Percentiles rank a stretch among this genome's conserved stretches.
These are phyloP conservation scores for Ceratocystis destructans DNA, from an alignment of 2,329 filamentous ascomycete species.

Conservation along the genomic window DNA sequence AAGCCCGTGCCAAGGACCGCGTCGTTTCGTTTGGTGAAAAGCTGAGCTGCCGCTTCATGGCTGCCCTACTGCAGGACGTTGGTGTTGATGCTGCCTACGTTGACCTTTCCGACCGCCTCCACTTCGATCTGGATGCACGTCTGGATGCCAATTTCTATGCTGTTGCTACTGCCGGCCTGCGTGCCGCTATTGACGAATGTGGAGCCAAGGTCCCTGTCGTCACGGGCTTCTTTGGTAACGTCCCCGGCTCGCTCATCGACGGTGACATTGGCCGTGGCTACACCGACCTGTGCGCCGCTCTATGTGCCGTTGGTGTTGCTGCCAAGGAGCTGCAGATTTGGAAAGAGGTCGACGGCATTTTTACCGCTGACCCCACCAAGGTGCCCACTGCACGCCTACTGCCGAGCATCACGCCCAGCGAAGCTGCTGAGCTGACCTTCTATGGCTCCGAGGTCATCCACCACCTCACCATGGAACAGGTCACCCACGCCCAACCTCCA, in stretches of 20 bases:
- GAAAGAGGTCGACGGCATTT: constrained; percentile 98
- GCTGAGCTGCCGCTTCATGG: constrained; percentile 84
- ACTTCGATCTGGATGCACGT: constrained; percentile 45
- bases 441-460: constrained; percentile 96
- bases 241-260: constrained; percentile 80
- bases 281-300: constrained; percentile 86
- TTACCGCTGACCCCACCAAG: constrained; percentile 71
- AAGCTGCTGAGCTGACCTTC: constrained; percentile 90
- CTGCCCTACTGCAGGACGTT: constrained; percentile 66
- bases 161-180: constrained; percentile 46
- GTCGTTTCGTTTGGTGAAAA: constrained; percentile 95
- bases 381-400: constrained; percentile 90
- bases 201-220: constrained; percentile 58
- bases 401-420: constrained; percentile 75
- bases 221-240: constrained; percentile 89
- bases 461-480: constrained; percentile 96
- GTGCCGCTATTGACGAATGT: constrained; percentile 51
- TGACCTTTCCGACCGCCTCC: constrained; percentile 71
- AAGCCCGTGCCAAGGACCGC: constrained; percentile 65
- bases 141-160: constrained; percentile 59
- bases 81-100: constrained; percentile 80
- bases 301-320: constrained; percentile 76
- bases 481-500: constrained; percentile 62
- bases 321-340: constrained; percentile 89
- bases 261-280: constrained; percentile 86